phyloP scores from a whole-genome alignment of 768 basidiomycete genomes.

The Rhizopogon vulgaris region DNA sequence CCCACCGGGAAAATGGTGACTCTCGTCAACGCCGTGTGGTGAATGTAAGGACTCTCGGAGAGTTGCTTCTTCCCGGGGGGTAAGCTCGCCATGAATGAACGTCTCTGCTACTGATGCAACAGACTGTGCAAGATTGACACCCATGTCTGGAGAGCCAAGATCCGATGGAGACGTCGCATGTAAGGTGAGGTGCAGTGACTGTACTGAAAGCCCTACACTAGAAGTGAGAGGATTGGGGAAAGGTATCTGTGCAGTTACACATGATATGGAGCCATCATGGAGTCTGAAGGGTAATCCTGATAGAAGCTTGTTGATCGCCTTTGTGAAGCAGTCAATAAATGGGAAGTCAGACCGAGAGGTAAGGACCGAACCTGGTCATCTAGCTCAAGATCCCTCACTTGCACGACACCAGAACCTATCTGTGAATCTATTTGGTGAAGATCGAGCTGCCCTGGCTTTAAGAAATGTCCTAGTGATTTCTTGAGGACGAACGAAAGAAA shows the following conservation, averaged over 20 bases:
- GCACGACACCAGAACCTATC: slow-evolving; percentile 85
- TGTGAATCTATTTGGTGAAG: slow-evolving; percentile 84
- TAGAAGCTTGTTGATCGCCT: slow-evolving; percentile 79
- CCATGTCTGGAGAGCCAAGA: slow-evolving; percentile 8
- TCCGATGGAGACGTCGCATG: slow-evolving; percentile 28
- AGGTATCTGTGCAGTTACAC: slow-evolving; percentile 73
- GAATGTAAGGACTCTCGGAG: slow-evolving; percentile 65
- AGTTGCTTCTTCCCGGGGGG: slow-evolving; percentile 61
- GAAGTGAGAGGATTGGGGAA: slow-evolving; percentile 82
- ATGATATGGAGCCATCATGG: slow-evolving; percentile 65
- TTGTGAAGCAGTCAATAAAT: slow-evolving; percentile 11
- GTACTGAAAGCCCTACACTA: slow-evolving; percentile 61
- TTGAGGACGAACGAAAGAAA: slow-evolving; percentile 88
- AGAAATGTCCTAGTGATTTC: slow-evolving; percentile 75
- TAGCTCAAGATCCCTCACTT: slow-evolving; percentile 79
- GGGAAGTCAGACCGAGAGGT: slow-evolving; percentile 3
- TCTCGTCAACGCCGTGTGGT: slow-evolving; percentile 27
- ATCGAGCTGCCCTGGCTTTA: slow-evolving; percentile 88
- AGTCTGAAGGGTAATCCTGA: slow-evolving; percentile 60
- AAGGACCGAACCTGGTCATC: slow-evolving; percentile 56
- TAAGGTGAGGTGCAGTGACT: slow-evolving; percentile 65
- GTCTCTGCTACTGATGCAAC: slow-evolving; percentile 81
- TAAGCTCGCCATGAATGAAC: slow-evolving; percentile 81
- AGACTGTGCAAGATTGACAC: slow-evolving; percentile 60
- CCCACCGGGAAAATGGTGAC: slow-evolving; percentile 56